These are phyloP conservation scores for Beauveria varroae DNA, from an alignment of 2,329 filamentous ascomycete genomes.

Conservation along the genomic window DNA sequence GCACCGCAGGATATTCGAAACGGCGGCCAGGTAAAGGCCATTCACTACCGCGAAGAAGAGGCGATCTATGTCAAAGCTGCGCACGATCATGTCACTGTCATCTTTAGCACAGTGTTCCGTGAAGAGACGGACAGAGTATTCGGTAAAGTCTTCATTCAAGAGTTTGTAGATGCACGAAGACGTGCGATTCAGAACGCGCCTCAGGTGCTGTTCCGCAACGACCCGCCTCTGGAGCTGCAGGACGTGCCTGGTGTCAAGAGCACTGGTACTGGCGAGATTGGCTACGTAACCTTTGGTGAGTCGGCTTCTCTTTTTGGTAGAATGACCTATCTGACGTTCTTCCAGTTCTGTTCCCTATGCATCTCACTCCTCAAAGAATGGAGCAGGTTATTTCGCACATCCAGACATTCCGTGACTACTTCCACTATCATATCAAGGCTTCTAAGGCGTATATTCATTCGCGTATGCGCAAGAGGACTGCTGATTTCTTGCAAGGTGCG, in stretches of 20 bases:
- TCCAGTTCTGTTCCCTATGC: slow-evolving; percentile 86
- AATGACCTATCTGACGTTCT: slow-evolving; percentile 15
- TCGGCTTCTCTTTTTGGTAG: slow-evolving; percentile 17
- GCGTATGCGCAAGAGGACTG: slow-evolving; percentile 93
- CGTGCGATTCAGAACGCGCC: slow-evolving; percentile 97
- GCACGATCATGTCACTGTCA: slow-evolving; percentile 95
- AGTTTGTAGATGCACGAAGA: slow-evolving; percentile 93
- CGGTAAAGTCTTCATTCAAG: slow-evolving; percentile 96
- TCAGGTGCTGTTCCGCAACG: slow-evolving; percentile 92
- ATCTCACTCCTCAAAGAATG: slow-evolving; percentile 83
- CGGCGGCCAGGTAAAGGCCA: slow-evolving; percentile 87
- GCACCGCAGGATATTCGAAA: slow-evolving; percentile 86
- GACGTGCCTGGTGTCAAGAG: slow-evolving; percentile 74
- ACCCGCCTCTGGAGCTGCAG: slow-evolving; percentile 86
- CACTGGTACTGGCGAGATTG: slow-evolving; percentile 74
- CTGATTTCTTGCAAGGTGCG: slow-evolving; percentile 94
- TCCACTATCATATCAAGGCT: slow-evolving; percentile 99
- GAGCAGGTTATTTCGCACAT: slow-evolving; percentile 97
- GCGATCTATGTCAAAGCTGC: slow-evolving; percentile 98
- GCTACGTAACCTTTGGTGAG: slow-evolving; percentile 94
- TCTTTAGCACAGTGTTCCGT: slow-evolving; percentile 96
- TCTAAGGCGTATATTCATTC: slow-evolving; percentile 99
- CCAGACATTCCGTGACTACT: slow-evolving; percentile 99
- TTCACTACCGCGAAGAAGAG: slow-evolving; percentile 98
- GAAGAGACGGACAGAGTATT: slow-evolving; percentile 98